A percentile compares a stretch with the other conserved stretches of the same genome.
phyloP scores from a whole-genome alignment of 768 basidiomycete species.

The Boletus rex-veris region DNA sequence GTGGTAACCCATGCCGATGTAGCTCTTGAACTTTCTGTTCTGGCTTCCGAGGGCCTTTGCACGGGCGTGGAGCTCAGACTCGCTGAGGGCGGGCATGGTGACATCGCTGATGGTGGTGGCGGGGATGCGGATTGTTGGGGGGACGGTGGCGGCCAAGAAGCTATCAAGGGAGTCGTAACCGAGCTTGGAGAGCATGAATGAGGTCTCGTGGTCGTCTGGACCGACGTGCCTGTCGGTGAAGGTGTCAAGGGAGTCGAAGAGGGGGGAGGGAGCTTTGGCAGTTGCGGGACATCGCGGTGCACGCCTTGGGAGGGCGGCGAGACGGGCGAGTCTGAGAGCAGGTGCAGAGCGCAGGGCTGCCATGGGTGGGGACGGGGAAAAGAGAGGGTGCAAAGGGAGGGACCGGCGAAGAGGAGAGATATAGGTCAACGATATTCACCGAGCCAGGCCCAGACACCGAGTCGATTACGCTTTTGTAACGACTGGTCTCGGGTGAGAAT shows the following conservation, averaged over 20 bases:
- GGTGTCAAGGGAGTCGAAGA: constrained; percentile 85
- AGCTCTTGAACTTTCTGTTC: constrained; percentile 85
- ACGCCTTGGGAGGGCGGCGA: constrained; percentile 16
- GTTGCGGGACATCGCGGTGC: constrained; percentile 51
- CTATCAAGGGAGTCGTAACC: constrained; percentile 87
- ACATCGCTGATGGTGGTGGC: constrained; percentile 56
- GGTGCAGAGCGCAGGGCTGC: constrained; percentile 28
- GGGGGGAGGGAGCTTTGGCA: constrained; percentile 52
- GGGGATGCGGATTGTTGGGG: constrained; percentile 72
- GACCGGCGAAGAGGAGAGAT: constrained; percentile 18
- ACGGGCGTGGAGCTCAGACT: constrained; percentile 74
- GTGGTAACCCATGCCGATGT: constrained; percentile 98
- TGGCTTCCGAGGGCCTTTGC: constrained; percentile 72
- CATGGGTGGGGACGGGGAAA: constrained; percentile 23
- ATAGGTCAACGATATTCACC: constrained; percentile 33
- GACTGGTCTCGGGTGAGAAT: constrained; percentile 15
- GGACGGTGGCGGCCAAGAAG: constrained; percentile 82
- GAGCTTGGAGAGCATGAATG: constrained; percentile 76
- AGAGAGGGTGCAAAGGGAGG: constrained; percentile 14
- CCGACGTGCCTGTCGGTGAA: constrained; percentile 92
- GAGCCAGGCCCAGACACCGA: constrained; percentile 40
- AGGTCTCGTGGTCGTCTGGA: constrained; percentile 77
- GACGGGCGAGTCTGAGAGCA: constrained; percentile 20
- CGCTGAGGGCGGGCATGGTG: constrained; percentile 74
- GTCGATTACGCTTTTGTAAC: constrained; percentile 32